A percentile compares a stretch with the other conserved stretches of the same genome.
phyloP scores from a whole-genome alignment of 2,329 filamentous ascomycete species.

The Colletotrichum nymphaeae region DNA sequence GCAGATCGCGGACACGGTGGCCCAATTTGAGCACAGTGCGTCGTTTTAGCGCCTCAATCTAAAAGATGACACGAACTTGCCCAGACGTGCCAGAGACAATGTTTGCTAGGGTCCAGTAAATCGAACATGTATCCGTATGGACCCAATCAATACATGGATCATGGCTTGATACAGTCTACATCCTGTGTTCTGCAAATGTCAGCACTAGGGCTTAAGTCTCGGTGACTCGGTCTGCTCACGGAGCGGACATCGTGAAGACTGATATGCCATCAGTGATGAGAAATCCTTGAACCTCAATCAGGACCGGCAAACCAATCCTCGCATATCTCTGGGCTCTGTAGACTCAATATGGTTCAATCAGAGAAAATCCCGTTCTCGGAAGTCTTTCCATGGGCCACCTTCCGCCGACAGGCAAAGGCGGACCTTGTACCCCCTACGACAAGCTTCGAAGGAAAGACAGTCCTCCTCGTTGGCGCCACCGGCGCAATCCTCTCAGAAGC shows the following conservation, averaged over 20 bases:
- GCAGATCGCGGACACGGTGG: not conserved
- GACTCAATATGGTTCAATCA: slow-evolving; percentile 2
- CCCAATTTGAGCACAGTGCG: not conserved
- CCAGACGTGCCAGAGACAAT: not conserved
- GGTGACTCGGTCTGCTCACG: too few species aligned
- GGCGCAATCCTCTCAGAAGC: slow-evolving; percentile 1
- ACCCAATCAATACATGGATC: not conserved
- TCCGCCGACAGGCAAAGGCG: slow-evolving; percentile 7
- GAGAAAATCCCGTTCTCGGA: not conserved
- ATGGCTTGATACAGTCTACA: not conserved
- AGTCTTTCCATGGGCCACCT: not conserved
- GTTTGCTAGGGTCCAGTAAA: not conserved
- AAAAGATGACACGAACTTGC: not conserved
- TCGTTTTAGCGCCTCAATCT: not conserved
- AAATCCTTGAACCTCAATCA: not conserved
- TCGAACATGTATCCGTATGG: not conserved
- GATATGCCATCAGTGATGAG: not conserved
- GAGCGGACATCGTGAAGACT: not conserved
- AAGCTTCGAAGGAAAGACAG: not conserved
- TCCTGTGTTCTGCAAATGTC: not conserved
- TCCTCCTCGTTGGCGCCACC: slow-evolving; percentile 5
- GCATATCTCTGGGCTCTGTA: not conserved
- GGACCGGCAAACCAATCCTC: not conserved
- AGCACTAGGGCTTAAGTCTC: not conserved
- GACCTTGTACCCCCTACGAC: not conserved